Evolutionary conservation across 1,284 basidiomycete species (phyloP).

Genomic region (Tylopilus sp.): DNA sequence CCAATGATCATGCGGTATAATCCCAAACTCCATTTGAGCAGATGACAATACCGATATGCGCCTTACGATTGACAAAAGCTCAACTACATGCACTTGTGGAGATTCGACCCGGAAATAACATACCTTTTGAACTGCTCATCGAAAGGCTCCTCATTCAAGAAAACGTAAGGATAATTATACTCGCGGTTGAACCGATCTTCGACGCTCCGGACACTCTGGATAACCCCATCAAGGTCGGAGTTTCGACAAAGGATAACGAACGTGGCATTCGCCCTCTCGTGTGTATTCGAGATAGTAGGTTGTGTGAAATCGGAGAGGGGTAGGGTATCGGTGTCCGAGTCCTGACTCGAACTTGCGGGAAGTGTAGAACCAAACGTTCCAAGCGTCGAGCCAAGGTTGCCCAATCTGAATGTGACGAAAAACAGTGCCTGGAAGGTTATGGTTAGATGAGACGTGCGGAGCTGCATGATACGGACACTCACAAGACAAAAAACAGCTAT

Average conservation of each 20-base stretch:
- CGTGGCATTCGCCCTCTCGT: conserved; percentile 39
- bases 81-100: conserved; percentile 19
- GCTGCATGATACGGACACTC: conserved; percentile 21
- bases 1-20: conserved; percentile 82
- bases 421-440: conserved; percentile 18
- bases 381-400: neutral
- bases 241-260: conserved; percentile 47
- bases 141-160: conserved; percentile 80
- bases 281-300: neutral
- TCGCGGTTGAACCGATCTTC: conserved; percentile 74
- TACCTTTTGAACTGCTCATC: conserved; percentile 74
- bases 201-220: conserved; percentile 63
- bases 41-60: conserved; percentile 67
- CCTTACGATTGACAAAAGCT: conserved; percentile 44
- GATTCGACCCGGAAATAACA: conserved; percentile 24
- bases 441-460: neutral
- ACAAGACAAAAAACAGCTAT: conserved; percentile 31
- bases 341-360: neutral
- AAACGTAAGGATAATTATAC: conserved; percentile 76
- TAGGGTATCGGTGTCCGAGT: neutral
- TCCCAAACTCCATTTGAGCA: conserved; percentile 73
- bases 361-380: conserved; percentile 12
- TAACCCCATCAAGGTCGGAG: conserved; percentile 62
- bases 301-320: neutral
- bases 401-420: conserved; percentile 21